Evolutionary conservation across 495 filamentous ascomycete genomes (phyloP), one percentile per base, ranked within the genome.

Genomic region (Talaromyces trachyspermus): DNA sequence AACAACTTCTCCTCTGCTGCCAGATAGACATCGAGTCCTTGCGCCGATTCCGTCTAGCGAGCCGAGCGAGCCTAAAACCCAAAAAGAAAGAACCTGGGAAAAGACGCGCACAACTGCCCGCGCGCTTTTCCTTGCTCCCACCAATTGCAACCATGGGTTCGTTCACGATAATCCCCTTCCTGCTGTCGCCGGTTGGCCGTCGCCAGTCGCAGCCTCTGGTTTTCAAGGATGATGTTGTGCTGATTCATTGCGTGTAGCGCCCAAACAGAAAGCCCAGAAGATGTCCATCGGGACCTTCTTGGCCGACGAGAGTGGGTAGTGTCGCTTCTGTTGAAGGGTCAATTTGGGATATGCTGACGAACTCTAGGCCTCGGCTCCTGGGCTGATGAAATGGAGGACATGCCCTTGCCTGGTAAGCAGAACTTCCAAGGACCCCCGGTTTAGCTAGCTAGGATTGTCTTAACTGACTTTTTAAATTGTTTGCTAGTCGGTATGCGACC

Each of bases 331-430:
- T 50, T 41, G 49, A 43, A 54, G 43, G 43, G 39, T 43, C 49
- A 37, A 52, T 53, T 24, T 43, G 37, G 30, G 4, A 50, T 58
- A 57, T n/a, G 65, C 71, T 75, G 62, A 76, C 56, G 36, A 46
- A 12, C 50, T 54, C 49, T 60, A 95, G 89, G 83, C 55, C 79
- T 88, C 54, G 88, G 88, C 60, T 95, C 92, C 50, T 98, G 92
- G 92, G 92, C 92, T 53, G 92, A 97, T 72, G 92, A 98, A 60
- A 94, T 97, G 76, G 92, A 97, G 62, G 86, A 92, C 54, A 76
- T 77, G 70, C 80, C 83, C 46, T 69, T 85, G 51, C 71, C 76
- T 64, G 70, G 87, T 90, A 82, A 72, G 79, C 70, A 15, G 49
- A 51, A 17, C 35, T 41, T 46, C 43, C 49, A 50, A n/a, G n/a